phyloP scores from a whole-genome alignment of 2,329 filamentous ascomycete species.

The Aspergillus cejpii region DNA sequence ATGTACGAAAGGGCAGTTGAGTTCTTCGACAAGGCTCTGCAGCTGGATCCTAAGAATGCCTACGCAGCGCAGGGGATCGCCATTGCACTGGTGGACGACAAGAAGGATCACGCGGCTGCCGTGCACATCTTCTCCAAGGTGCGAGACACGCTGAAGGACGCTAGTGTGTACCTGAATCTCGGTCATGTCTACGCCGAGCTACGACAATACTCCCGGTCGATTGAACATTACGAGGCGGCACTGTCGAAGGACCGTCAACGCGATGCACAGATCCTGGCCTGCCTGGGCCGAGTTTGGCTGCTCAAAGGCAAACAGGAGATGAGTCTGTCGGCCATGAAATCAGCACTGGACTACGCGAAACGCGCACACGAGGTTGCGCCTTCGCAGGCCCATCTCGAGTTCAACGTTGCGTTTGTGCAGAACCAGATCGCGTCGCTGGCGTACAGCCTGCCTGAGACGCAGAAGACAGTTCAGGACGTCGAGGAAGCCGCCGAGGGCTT shows the following conservation, averaged over 20 bases:
- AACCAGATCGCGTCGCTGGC: slow-evolving; percentile 84
- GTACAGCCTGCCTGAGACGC: slow-evolving; percentile 64
- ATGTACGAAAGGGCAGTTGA: slow-evolving; percentile 89
- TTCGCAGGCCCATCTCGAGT: slow-evolving; percentile 84
- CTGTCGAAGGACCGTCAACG: slow-evolving; percentile 70
- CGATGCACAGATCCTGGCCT: slow-evolving; percentile 74
- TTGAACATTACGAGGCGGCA: slow-evolving; percentile 87
- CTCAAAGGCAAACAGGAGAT: slow-evolving; percentile 67
- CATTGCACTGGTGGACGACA: slow-evolving; percentile 89
- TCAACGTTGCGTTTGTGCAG: slow-evolving; percentile 97
- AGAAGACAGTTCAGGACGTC: slow-evolving; percentile 72
- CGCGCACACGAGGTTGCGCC: slow-evolving; percentile 69
- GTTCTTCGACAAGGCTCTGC: slow-evolving; percentile 95
- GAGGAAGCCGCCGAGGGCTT: slow-evolving; percentile 72
- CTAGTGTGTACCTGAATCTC: slow-evolving; percentile 84
- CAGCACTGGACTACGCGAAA: slow-evolving; percentile 56
- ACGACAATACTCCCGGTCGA: slow-evolving; percentile 81
- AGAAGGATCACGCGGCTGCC: slow-evolving; percentile 75
- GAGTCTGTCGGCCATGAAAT: slow-evolving; percentile 56
- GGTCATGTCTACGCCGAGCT: slow-evolving; percentile 89
- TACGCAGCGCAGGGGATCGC: slow-evolving; percentile 94
- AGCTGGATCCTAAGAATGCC: slow-evolving; percentile 89
- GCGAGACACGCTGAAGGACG: slow-evolving; percentile 80
- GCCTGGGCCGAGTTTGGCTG: slow-evolving; percentile 81
- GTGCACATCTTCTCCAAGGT: slow-evolving; percentile 86